Base-by-base conservation (phyloP, 371 early-diverging fungal genomes). In the Apophysomyces trapeziformis region DNA sequence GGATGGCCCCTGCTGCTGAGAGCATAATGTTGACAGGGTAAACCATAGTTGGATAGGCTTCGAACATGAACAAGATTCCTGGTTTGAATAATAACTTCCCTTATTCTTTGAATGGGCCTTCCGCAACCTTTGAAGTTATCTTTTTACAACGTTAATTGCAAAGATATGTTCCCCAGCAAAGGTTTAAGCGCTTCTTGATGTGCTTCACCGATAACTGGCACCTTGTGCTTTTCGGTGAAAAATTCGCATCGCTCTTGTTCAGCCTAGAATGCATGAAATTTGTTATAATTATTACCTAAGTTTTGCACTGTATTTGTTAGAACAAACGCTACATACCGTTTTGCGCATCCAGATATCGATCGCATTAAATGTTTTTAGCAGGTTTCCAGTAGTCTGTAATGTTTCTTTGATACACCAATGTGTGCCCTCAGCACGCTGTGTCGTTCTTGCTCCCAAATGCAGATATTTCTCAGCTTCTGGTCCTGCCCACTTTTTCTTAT, bases 381-480 rank as follows among this genome's bases (percentile, higher is more conserved):
- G n/a, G n/a, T n/a, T n/a, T n/a, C n/a, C n/a, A n/a, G n/a, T n/a
- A n/a, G n/a, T n/a, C n/a, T n/a, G n/a, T n/a, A n/a, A n/a, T n/a
- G n/a, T n/a, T n/a, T n/a, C n/a, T n/a, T n/a, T n/a, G n/a, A n/a
- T n/a, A n/a, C n/a, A n/a, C n/a, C n/a, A n/a, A n/a, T n/a, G n/a
- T n/a, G n/a, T n/a, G n/a, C 50, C 60, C 36, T 60, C 61, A 12
- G 56, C 66, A 26, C 66, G 47, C 32, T 66, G 66, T 16, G 66
- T 59, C 1, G 59, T 46, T 12, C 65, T 13, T 12, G 46, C 58
- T 18, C 65, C 65, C 36, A 65, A n/a, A 50, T 50, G 57, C 7
- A 32, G 21, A 13, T 12, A 32, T 56, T 35, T 26, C 39, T 56
- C 61, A 1, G 7, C 36, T 46, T 54, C 36, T n/a, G n/a, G n/a